Evolutionary conservation across 1,284 basidiomycete species (phyloP).

Genomic region (Marasmius tenuissimus): DNA sequence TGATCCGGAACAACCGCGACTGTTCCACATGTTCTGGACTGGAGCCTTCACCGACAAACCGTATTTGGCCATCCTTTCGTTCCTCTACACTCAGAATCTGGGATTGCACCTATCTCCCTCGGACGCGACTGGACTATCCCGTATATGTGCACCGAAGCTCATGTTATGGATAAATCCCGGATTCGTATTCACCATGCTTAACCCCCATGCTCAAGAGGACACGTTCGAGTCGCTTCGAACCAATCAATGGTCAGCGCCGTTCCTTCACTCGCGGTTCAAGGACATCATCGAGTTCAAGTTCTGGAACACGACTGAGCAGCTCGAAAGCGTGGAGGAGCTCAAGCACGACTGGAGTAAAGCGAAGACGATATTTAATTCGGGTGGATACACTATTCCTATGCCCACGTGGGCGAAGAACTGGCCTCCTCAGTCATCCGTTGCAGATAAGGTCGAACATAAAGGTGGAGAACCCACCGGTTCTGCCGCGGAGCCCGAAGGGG

Average conservation of each 20-base stretch:
- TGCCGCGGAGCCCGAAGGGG: constrained; percentile 19
- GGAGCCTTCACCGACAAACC: constrained; percentile 87
- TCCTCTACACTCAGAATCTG: constrained; percentile 81
- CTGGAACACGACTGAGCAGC: constrained; percentile 89
- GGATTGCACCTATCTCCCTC: constrained; percentile 51
- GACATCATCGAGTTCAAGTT: constrained; percentile 84
- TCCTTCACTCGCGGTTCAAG: constrained; percentile 81
- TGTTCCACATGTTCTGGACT: constrained; percentile 89
- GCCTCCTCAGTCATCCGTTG: constrained; percentile 28
- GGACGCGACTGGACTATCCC: constrained; percentile 41
- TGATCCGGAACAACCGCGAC: constrained; percentile 67
- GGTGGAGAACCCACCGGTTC: constrained; percentile 1
- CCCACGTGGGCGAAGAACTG: constrained; percentile 35
- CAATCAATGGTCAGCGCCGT: constrained; percentile 85
- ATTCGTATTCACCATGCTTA: constrained; percentile 68
- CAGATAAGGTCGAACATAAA: constrained; percentile 13
- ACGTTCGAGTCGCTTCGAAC: constrained; percentile 67
- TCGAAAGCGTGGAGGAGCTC: constrained; percentile 79
- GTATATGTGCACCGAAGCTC: constrained; percentile 73
- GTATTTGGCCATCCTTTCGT: constrained; percentile 77
- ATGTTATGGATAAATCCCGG: constrained; percentile 91
- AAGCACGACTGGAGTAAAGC: constrained; percentile 74
- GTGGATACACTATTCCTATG: constrained; percentile 60
- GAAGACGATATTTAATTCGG: constrained; percentile 75
- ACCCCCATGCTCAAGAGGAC: constrained; percentile 65